Percentiles rank a stretch among this genome's conserved stretches.
Evolutionary conservation across 805 yeast genomes (phyloP).

Genomic region (Saccharomycopsis sp.): DNA sequence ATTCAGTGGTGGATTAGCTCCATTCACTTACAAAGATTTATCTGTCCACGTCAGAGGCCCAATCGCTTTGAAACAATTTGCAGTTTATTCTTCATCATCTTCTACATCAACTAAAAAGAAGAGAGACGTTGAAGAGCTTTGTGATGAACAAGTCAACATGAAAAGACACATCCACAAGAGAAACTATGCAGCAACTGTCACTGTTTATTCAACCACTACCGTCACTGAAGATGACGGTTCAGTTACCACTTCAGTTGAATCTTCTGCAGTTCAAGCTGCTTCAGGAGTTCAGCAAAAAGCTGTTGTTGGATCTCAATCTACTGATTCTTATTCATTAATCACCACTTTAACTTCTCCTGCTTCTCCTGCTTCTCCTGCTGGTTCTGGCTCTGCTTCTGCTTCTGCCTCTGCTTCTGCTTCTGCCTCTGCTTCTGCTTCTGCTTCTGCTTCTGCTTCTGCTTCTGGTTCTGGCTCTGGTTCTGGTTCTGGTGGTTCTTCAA

Average conservation of each 20-base stretch:
- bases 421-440: constrained; percentile 25
- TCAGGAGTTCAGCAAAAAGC: constrained; percentile 14
- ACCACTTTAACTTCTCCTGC: constrained; percentile 22
- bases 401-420: constrained; percentile 25
- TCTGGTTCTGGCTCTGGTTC: constrained; percentile 22
- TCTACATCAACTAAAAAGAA: constrained; percentile 37
- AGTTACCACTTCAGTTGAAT: constrained; percentile 27
- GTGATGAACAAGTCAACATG: constrained; percentile 23
- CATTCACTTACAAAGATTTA: constrained; percentile 80
- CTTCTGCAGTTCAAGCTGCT: constrained; percentile 21
- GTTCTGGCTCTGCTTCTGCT: constrained; percentile 24
- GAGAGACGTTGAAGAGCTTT: constrained; percentile 33
- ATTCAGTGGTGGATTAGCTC: constrained; percentile 69
- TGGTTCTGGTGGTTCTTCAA: constrained; percentile 21
- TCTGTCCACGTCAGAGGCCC: constrained; percentile 93
- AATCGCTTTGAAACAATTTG: constrained; percentile 70
- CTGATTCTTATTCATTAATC: constrained; percentile 11
- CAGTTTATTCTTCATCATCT: constrained; percentile 74
- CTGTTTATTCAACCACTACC: constrained; percentile 72
- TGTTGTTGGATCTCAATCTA: constrained; percentile 23
- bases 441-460: constrained; percentile 22
- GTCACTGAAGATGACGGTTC: constrained; percentile 44
- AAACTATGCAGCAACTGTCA: constrained; percentile 57
- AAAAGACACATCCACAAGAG: constrained; percentile 33
- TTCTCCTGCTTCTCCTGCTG: constrained; percentile 23